A percentile compares a stretch with the other conserved stretches of the same genome.
Conservation (phyloP, 306 rosid genomes). For the Gastrolobium villosum region DNA sequence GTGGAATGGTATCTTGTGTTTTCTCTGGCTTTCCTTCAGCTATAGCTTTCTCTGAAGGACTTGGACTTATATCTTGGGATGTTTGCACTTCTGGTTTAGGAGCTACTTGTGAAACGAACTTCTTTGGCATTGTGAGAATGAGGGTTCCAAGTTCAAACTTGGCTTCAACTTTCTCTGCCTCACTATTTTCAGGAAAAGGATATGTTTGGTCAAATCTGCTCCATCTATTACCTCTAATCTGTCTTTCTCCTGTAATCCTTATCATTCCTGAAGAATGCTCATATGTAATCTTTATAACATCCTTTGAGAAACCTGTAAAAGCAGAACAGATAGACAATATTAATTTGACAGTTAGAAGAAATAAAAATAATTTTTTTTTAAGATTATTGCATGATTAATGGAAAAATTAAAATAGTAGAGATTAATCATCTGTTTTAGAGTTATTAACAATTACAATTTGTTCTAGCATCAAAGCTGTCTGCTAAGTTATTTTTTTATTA, state of each 20-base stretch:
- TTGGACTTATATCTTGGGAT: slow-evolving; percentile 31
- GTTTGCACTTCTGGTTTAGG: slow-evolving; percentile 46
- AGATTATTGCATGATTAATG: neutral
- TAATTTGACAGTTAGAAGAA: neutral
- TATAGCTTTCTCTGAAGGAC: slow-evolving; percentile 22
- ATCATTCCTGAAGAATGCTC: neutral
- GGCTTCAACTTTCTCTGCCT: slow-evolving; percentile 45
- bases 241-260: slow-evolving; percentile 63
- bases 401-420: neutral
- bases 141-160: slow-evolving; percentile 54
- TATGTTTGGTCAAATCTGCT: slow-evolving; percentile 52
- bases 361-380: neutral
- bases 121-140: slow-evolving; percentile 63
- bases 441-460: too few species aligned
- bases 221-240: slow-evolving; percentile 51
- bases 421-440: neutral
- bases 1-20: slow-evolving; percentile 31
- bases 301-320: slow-evolving; percentile 61
- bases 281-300: slow-evolving; percentile 48
- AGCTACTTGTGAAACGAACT: neutral
- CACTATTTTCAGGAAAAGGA: slow-evolving; percentile 53
- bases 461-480: too few species aligned
- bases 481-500: too few species aligned
- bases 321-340: neutral
- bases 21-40: slow-evolving; percentile 22